These are phyloP conservation scores for Niveomyces coronatus DNA, from an alignment of 2,329 filamentous ascomycete genomes.

Conservation along the genomic window DNA sequence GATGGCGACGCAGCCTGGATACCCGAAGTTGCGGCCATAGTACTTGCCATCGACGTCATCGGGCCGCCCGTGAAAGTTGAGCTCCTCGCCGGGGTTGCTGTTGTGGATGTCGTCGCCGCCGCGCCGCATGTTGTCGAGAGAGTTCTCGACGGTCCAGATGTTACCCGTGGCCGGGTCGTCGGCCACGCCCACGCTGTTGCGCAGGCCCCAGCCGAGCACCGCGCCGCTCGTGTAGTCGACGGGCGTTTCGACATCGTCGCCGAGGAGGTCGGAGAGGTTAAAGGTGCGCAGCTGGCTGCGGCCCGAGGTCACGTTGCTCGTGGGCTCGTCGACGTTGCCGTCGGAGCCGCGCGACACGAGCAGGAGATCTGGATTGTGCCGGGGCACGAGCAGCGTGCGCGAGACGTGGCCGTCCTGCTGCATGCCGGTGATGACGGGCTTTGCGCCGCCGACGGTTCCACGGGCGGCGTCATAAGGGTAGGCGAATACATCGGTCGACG, in stretches of 20 bases:
- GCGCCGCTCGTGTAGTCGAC: constrained; percentile 33
- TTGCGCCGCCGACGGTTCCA: constrained; percentile 32
- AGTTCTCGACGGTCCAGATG: constrained; percentile 55
- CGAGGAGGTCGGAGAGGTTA: constrained; percentile 20
- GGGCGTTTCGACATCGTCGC: constrained; percentile 10
- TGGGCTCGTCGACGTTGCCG: constrained; percentile 44
- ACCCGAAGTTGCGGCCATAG: constrained; percentile 45
- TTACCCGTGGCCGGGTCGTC: constrained; percentile 41
- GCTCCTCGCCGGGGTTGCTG: constrained; percentile 60
- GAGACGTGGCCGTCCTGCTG: constrained; percentile 47
- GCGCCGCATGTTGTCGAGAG: constrained; percentile 48
- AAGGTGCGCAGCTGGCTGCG: constrained; percentile 50
- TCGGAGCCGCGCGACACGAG: constrained; percentile 53
- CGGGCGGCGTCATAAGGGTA: constrained; percentile 48
- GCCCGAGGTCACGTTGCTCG: constrained; percentile 38
- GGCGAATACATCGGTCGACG: constrained; percentile 39
- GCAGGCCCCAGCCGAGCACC: constrained; percentile 52
- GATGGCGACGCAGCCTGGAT: constrained; percentile 51
- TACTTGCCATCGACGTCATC: constrained; percentile 13
- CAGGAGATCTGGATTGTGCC: constrained; percentile 39
- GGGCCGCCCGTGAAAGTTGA: constrained; percentile 59
- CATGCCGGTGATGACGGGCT: constrained; percentile 48
- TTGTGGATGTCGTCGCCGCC: constrained; percentile 47
- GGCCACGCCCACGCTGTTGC: constrained; percentile 58
- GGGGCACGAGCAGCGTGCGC: constrained; percentile 50